Evolutionary conservation across 139 green algal species (phyloP).

Genomic region (Raphidocelis subcapitata): DNA sequence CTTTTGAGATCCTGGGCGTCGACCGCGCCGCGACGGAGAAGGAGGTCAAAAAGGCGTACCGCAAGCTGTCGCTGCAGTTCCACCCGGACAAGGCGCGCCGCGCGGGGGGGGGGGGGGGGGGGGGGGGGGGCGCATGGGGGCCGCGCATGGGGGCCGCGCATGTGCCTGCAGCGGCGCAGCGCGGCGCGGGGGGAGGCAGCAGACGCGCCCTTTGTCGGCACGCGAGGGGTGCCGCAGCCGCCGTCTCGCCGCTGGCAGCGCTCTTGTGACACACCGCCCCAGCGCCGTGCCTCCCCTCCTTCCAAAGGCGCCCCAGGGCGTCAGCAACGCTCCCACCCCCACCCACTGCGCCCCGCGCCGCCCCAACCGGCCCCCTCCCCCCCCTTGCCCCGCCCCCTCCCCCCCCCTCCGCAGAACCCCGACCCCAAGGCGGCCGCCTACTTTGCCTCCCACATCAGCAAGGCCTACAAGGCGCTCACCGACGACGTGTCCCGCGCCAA

Average conservation of each 20-base stretch:
- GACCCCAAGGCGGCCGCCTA: slow-evolving; percentile 78
- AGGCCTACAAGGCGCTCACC: slow-evolving; percentile 72
- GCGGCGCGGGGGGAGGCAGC: no score
- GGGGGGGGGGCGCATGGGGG: background rate
- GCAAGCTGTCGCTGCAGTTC: slow-evolving; percentile 71
- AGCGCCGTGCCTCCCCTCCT: no score
- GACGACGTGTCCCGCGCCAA: slow-evolving; percentile 81
- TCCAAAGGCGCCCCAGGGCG: no score
- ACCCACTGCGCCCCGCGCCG: no score
- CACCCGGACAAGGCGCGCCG: slow-evolving; percentile 86
- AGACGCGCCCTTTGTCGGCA: no score
- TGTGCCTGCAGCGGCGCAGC: no score
- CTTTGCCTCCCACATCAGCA: slow-evolving; percentile 84
- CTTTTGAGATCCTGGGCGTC: slow-evolving; percentile 86
- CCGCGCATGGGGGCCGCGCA: no score
- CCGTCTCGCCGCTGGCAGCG: no score
- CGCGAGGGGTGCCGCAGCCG: no score
- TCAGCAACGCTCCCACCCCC: no score
- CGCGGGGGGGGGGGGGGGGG: background rate
- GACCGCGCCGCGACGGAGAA: slow-evolving; percentile 45
- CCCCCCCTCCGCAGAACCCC: slow-evolving; percentile 75
- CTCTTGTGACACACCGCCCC: no score
- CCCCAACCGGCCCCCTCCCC: background rate
- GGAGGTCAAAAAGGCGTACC: slow-evolving; percentile 86
- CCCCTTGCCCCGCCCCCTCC: background rate